Evolutionary conservation across 202 grass and related monocot genomes (phyloP).

Genomic region (Setaria italica): DNA sequence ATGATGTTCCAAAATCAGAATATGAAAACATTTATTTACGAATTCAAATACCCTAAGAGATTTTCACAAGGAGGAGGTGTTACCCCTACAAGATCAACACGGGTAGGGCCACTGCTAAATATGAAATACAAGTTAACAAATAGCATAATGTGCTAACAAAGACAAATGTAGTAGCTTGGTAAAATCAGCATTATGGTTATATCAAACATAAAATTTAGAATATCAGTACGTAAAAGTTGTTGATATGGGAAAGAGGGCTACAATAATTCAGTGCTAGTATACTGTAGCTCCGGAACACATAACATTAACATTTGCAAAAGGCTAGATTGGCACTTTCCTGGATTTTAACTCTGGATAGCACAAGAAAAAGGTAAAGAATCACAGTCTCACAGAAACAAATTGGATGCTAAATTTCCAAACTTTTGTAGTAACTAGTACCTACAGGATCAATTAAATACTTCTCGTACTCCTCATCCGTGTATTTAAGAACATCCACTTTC

Average conservation of each 20-base stretch:
- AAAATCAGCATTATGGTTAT: conserved; percentile 22
- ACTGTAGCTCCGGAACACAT: not conserved
- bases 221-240: not conserved
- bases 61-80: not conserved
- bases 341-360: not conserved
- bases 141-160: not conserved
- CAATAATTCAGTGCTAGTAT: conserved; percentile 4
- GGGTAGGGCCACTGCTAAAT: not conserved
- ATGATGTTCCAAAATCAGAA: conserved; percentile 2
- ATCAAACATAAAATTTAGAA: not conserved
- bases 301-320: conserved; percentile 6
- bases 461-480: conserved; percentile 93
- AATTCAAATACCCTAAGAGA: not conserved
- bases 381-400: not conserved
- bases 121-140: not conserved
- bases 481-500: conserved; percentile 88
- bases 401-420: conserved; percentile 4
- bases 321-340: not conserved
- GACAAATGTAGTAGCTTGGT: not conserved
- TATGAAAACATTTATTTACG: conserved; percentile 30
- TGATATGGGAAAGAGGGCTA: not conserved
- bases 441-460: conserved; percentile 97
- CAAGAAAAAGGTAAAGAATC: not conserved
- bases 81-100: not conserved
- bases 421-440: conserved; percentile 61